Base-by-base conservation (phyloP, 2,329 filamentous ascomycete genomes). In the Ophiognomonia clavigignenti-juglandacearum region DNA sequence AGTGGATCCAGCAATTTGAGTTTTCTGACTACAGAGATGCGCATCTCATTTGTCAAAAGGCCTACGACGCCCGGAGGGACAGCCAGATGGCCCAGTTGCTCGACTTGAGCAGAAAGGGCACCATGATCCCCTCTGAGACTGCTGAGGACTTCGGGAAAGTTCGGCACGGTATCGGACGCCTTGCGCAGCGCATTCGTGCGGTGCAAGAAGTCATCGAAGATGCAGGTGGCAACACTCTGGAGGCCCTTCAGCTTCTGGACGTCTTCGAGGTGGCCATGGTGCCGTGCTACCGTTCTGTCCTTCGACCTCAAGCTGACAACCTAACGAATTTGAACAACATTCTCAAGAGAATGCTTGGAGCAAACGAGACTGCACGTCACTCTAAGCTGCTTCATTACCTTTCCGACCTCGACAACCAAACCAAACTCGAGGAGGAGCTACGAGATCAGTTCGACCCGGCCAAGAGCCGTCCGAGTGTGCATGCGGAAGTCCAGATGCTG, bases 401-500 rank as follows among this genome's bases (percentile, higher is more conserved):
- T 2, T 14, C 32, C 3, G 23, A 31, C 6, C 57, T 71, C 52
- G 59, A 70, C 46, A 42, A 50, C 2, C 56, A 56, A 24, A 52
- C 56, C 8, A 4, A 54, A 1, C 48, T 69, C 6, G 50, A 55
- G 16, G 11, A 42, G 2, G 41, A 43, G 2, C 51, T 71, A 18
- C 41, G 53, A 5, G 10, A 57, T 9, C 48, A 57, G 16, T 67
- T 65, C 48, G 36, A 42, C 6, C 50, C 58, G 16, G 45, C 50
- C 19, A 53, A 51, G 11, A 60, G 62, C 16, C 56, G 59, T 18
- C 59, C 65, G 2, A 24, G 46, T 3, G 62, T 69, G 10, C 73
- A 77, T 52, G 68, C 71, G 3, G 73, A 78, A 52, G 58, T 78
- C 4, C 64, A 70, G 44, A 57, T 75, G 3, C 56, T 77, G 1